Conservation (phyloP, 306 rosid genomes). For the Ochetophila trinervis region DNA sequence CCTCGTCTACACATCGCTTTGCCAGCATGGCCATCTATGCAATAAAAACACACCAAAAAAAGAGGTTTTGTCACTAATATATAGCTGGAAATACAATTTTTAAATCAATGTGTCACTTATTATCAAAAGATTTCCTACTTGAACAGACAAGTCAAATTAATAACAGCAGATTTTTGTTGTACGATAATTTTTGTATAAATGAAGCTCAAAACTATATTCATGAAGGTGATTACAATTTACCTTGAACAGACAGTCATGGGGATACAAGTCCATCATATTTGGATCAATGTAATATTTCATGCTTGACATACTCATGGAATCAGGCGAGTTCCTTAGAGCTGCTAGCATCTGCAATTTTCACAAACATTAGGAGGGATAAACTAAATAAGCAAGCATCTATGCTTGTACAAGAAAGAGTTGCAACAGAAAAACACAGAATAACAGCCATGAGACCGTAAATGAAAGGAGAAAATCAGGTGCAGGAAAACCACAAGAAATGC, state of each 20-base stretch:
- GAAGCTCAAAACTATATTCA: too few relatives aligned
- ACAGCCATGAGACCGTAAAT: too few relatives aligned
- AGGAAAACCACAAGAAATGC: too few relatives aligned
- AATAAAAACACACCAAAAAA: slow-evolving; percentile 12
- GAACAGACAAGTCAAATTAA: background rate
- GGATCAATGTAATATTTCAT: slow-evolving; percentile 76
- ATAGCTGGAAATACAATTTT: background rate
- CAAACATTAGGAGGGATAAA: slow-evolving; percentile 17
- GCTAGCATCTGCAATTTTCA: slow-evolving; percentile 75
- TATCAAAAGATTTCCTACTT: too few relatives aligned
- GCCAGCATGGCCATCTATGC: slow-evolving; percentile 77
- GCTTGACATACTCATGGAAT: slow-evolving; percentile 76
- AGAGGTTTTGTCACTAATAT: background rate
- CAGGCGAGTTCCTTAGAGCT: slow-evolving; percentile 73
- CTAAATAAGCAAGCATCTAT: background rate
- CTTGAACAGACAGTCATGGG: slow-evolving; percentile 96
- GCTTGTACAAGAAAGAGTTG: slow-evolving; percentile 13
- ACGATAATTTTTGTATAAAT: too few relatives aligned
- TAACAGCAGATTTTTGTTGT: background rate
- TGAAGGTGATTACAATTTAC: slow-evolving; percentile 34
- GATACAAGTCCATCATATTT: slow-evolving; percentile 88
- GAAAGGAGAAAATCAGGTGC: too few relatives aligned
- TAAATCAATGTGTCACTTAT: background rate
- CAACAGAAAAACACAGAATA: slow-evolving; percentile 7
- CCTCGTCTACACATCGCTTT: slow-evolving; percentile 93